These are phyloP conservation scores for Ceratopteris richardii DNA, from an alignment of 75 land plant genomes.

Conservation along the genomic window DNA sequence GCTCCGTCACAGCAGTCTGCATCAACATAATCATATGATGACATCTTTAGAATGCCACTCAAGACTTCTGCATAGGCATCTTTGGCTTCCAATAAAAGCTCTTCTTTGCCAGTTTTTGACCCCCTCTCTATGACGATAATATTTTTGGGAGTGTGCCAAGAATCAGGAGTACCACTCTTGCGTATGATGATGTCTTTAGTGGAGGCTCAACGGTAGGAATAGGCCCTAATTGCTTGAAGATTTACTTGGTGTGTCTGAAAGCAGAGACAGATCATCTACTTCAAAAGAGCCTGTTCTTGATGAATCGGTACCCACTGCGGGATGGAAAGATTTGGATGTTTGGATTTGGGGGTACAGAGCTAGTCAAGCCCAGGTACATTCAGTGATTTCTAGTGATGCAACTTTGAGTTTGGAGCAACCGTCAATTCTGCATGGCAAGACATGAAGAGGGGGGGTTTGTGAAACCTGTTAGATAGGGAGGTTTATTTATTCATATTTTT, in stretches of 20 bases:
- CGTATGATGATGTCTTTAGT: conserved; percentile 49
- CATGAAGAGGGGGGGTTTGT: too few relatives aligned
- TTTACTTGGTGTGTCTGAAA: conserved; percentile 32
- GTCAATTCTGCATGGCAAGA: too few relatives aligned
- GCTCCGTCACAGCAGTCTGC: not conserved
- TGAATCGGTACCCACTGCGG: conserved; percentile 5
- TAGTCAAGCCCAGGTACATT: conserved; percentile 23
- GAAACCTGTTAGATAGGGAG: too few relatives aligned
- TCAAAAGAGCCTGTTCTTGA: conserved; percentile 2
- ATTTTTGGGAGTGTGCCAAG: conserved; percentile 44
- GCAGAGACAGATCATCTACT: conserved; percentile 4
- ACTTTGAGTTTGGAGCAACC: too few relatives aligned
- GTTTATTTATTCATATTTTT: not conserved
- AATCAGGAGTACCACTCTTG: conserved; percentile 18
- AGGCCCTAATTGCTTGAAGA: conserved; percentile 37
- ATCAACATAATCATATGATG: conserved; percentile 1
- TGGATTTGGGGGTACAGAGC: conserved; percentile 51
- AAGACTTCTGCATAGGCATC: conserved; percentile 4
- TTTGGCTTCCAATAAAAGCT: conserved; percentile 5
- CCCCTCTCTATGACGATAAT: conserved; percentile 62
- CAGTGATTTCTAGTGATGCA: too few relatives aligned
- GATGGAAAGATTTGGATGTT: conserved; percentile 41
- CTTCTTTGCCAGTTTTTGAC: conserved; percentile 40
- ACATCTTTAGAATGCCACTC: conserved; percentile 2
- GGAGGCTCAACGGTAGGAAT: conserved; percentile 6